Base-by-base conservation (phyloP, 257 asterid species). In the Euphrasia confusa region DNA sequence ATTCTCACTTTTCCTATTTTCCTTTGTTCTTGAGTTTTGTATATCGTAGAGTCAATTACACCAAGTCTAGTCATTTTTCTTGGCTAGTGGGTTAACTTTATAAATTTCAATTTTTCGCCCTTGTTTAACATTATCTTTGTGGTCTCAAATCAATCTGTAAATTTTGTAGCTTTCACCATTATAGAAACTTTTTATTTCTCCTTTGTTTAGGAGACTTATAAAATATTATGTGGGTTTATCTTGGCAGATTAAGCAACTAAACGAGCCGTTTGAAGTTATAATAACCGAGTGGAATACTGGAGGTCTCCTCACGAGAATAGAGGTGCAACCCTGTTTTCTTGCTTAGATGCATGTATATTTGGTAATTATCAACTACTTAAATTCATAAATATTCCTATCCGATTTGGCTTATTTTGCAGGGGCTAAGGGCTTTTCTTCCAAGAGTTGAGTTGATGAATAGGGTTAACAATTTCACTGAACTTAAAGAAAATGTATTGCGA, bases 281-380 rank as follows among this genome's bases (percentile, higher is more conserved):
- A 81, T 92, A 72, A 84, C 90, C 0, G 96, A 92, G 77, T 92
- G 99, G 99, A 92, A 93, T 71, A 89, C 91, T 21, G 95, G 95
- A 54, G 99, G 99, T 58, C 94, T 93, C 62, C 83, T 93, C 66
- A 87, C 97, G 65, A 83, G 97, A 83, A 74, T 93, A 76, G 99
- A 21, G 24, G 97, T 92, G 35, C 66, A 35, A 63, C 27, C n/a
- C 37, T 6, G 4, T 17, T 27, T 30, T 56, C 32, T 45, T 64
- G 27, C 53, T 10, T 50, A 15, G 14, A 42, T 56, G 33, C 62
- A 59, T 50, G 37, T 48, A 11, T 69, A 58, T 48, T 50, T 18
- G 10, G 28, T 28, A 66, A 45, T 35, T 5, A 35, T 35, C 10
- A 55, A 9, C 28, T 13, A 44, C 12, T 17, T 58, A 33, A 42